Conservation (phyloP, 768 basidiomycete genomes). For the Chalciporus chontae region DNA sequence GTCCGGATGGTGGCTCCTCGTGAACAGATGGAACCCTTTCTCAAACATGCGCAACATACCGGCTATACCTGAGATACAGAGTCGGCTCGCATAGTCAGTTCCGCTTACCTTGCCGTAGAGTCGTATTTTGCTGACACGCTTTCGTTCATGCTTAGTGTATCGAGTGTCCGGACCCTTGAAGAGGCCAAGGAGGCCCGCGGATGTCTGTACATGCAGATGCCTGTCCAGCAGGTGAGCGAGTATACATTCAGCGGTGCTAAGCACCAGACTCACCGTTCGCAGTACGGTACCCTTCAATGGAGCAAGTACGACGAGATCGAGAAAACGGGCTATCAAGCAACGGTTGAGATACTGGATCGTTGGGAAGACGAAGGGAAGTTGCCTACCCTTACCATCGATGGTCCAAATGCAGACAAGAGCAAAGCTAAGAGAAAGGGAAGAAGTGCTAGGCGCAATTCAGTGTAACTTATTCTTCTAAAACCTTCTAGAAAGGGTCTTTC, state of each 20-base stretch:
- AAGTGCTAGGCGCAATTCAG: conserved; percentile 76
- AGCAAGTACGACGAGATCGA: conserved; percentile 86
- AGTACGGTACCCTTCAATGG: conserved; percentile 93
- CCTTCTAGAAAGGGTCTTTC: neutral
- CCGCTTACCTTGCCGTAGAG: neutral
- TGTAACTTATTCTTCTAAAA: conserved; percentile 23
- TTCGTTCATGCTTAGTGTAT: conserved; percentile 56
- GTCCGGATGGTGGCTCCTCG: conserved; percentile 92
- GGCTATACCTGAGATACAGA: conserved; percentile 90
- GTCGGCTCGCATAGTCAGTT: conserved; percentile 90
- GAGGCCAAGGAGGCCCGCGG: conserved; percentile 90
- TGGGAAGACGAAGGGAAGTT: conserved; percentile 83
- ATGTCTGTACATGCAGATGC: conserved; percentile 91
- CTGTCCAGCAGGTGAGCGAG: conserved; percentile 76
- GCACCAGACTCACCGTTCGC: conserved; percentile 7
- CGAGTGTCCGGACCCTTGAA: conserved; percentile 91
- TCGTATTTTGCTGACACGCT: conserved; percentile 5
- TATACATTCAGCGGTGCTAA: neutral
- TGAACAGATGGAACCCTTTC: conserved; percentile 94
- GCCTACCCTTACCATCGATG: conserved; percentile 70
- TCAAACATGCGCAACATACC: conserved; percentile 74
- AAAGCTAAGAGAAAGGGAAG: conserved; percentile 60
- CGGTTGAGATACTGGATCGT: conserved; percentile 64
- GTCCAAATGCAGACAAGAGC: conserved; percentile 41
- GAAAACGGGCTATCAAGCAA: conserved; percentile 74